Base-by-base conservation (phyloP, 345 rosid species). In the Eucalyptus melliodora region DNA sequence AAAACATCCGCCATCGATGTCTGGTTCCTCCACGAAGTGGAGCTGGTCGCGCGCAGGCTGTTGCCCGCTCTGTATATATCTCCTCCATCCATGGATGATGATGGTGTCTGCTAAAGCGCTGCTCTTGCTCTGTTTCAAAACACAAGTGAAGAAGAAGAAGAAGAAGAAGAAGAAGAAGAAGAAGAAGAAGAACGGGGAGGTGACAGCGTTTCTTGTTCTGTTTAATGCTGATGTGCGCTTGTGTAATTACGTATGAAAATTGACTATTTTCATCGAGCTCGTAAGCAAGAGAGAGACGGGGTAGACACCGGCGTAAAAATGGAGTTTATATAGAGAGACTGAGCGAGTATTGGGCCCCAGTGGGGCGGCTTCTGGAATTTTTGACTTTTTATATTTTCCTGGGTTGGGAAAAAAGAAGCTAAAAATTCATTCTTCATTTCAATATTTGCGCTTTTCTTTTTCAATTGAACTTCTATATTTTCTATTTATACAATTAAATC, bases 21-120 rank as follows among this genome's bases (percentile, higher is more conserved):
- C 4, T 15, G 77, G 86, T 80, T 90, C 86, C 93, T 91, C 93
- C 93, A 90, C 44, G 80, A 37, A 2, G 89, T 59, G 26, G 89
- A 86, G 65, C 92, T 89, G 69, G 87, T 88, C 16, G n/a, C 62
- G 69, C 93, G 72, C 7, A 93, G 83, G 88, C 92, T 91, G 56
- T 47, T 77, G 37, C 90, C 80, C 1, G 87, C 93, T 50, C 86
- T 87, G 56, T 85, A 87, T 27, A 87, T 91, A 72, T 88, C 86
- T 50, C 88, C 86, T 27, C 77, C 85, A 19, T 89, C 91, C 92
- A 90, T 91, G 42, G 81, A 34, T 83, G 69, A 60, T 59, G 65
- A 9, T 51, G 49, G 49, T 23, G 40, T 31, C 26, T 37, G 11
- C 88, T 21, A 40, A 62, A 51, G 5, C 31, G 59, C 50, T 86